phyloP scores from a whole-genome alignment of 305 asterid species.

The Rubia peregrina region DNA sequence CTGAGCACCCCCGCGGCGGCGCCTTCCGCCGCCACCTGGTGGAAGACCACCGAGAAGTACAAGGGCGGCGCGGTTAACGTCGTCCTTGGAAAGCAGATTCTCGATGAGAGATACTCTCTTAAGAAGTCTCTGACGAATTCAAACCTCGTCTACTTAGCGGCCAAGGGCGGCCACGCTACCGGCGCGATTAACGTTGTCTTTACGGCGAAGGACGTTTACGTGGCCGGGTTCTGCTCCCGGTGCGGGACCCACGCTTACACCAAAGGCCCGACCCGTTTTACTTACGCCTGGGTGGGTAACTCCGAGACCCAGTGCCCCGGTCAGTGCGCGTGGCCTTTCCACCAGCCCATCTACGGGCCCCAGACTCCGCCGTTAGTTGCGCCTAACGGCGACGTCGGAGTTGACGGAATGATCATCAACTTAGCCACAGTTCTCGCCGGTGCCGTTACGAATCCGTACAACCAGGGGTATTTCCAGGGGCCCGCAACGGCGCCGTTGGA shows the following conservation, averaged over 20 bases:
- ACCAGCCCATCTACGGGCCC: constrained; percentile 85
- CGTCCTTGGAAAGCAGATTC: constrained; percentile 50
- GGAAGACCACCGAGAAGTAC: constrained; percentile 82
- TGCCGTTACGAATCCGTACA: constrained; percentile 75
- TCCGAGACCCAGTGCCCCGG: constrained; percentile 80
- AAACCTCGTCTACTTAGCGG: constrained; percentile 49
- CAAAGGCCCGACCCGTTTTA: constrained; percentile 46
- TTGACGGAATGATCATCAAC: constrained; percentile 79
- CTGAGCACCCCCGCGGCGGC: constrained; percentile 25
- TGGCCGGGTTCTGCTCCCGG: constrained; percentile 58
- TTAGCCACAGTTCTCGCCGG: constrained; percentile 89
- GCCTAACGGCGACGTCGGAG: constrained; percentile 83
- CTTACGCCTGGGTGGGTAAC: constrained; percentile 92
- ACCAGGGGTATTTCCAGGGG: constrained; percentile 80
- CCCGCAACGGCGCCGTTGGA: constrained; percentile 77
- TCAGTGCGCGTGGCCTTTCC: constrained; percentile 91
- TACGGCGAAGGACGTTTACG: constrained; percentile 66
- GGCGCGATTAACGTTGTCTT: constrained; percentile 67
- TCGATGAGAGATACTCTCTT: constrained; percentile 42
- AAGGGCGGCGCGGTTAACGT: constrained; percentile 40
- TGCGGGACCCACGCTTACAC: constrained; percentile 84
- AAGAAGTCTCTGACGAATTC: constrained; percentile 55
- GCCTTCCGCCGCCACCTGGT: constrained; percentile 80
- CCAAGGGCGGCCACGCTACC: constrained; percentile 41
- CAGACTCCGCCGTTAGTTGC: constrained; percentile 64